A percentile compares a stretch with the other conserved stretches of the same genome.
Conservation (phyloP, 768 basidiomycete species). For the Lentinus tigrinus region DNA sequence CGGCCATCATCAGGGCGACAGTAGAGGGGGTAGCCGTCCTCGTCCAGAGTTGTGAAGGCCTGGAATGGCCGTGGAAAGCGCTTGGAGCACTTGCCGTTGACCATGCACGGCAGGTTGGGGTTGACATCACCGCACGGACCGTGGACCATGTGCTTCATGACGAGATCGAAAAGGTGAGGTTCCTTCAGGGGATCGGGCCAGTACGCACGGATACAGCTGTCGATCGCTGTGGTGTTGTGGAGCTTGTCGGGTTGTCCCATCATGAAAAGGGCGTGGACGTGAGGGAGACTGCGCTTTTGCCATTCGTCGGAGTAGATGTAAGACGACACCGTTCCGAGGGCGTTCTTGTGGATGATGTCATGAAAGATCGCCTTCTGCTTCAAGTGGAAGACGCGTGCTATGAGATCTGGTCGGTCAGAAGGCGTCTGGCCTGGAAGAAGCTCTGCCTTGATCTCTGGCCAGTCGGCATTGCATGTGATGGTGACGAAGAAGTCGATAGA, state of each 20-base stretch:
- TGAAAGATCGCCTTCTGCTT: conserved; percentile 36
- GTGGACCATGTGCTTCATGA: conserved; percentile 47
- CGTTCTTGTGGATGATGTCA: conserved; percentile 34
- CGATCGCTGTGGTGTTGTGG: conserved; percentile 31
- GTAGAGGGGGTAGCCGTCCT: conserved; percentile 43
- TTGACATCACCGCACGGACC: conserved; percentile 39
- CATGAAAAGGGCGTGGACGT: conserved; percentile 50
- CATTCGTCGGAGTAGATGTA: conserved; percentile 54
- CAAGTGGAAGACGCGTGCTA: conserved; percentile 42
- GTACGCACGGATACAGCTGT: conserved; percentile 39
- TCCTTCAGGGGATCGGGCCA: conserved; percentile 41
- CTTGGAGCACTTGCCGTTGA: conserved; percentile 41
- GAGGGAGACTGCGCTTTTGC: conserved; percentile 55
- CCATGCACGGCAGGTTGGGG: conserved; percentile 35
- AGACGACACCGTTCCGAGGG: conserved; percentile 42
- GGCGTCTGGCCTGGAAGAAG: conserved; percentile 39
- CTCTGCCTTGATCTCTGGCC: conserved; percentile 43
- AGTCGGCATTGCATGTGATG: conserved; percentile 49
- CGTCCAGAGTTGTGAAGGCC: conserved; percentile 32
- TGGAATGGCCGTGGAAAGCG: conserved; percentile 43
- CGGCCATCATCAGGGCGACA: conserved; percentile 35
- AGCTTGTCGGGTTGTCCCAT: conserved; percentile 35
- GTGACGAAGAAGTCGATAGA: conserved; percentile 50
- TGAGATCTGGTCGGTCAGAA: conserved; percentile 46
- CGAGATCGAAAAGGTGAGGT: conserved; percentile 39